phyloP scores from a whole-genome alignment of 768 basidiomycete species.

The Gymnopilus dilepis region DNA sequence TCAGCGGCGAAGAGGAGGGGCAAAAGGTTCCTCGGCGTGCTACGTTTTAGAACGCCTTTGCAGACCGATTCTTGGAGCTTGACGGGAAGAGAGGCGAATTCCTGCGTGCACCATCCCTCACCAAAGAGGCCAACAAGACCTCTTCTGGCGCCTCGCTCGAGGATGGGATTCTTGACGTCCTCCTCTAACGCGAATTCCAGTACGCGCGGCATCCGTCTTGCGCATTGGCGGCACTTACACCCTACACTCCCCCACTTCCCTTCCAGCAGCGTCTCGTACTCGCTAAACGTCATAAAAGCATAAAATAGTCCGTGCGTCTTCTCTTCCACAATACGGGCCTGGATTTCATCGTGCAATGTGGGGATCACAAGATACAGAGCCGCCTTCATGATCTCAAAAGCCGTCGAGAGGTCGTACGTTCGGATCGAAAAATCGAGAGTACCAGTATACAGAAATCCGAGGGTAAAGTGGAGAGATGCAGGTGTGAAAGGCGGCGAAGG shows the following conservation, averaged over 20 bases:
- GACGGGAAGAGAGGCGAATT: neutral
- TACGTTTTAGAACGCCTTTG: neutral
- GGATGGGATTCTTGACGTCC: neutral
- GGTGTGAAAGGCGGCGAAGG: slow-evolving; percentile 8
- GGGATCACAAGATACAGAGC: slow-evolving; percentile 2
- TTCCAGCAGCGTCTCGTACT: neutral
- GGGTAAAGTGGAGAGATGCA: slow-evolving; percentile 2
- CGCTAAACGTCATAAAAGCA: neutral
- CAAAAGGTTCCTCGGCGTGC: neutral
- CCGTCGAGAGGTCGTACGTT: neutral
- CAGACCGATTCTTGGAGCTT: neutral
- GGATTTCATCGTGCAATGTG: neutral
- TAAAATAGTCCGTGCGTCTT: slow-evolving; percentile 14
- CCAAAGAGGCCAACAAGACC: neutral
- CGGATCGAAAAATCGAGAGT: neutral
- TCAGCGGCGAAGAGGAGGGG: neutral
- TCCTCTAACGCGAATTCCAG: neutral
- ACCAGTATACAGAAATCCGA: slow-evolving; percentile 12
- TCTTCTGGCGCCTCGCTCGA: neutral
- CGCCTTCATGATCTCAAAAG: slow-evolving; percentile 1
- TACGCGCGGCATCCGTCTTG: neutral
- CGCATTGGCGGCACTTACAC: neutral
- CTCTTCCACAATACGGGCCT: slow-evolving; percentile 3
- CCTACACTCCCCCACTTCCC: neutral
- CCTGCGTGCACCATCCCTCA: slow-evolving; percentile 4